A percentile compares a stretch with the other conserved stretches of the same genome.
These are phyloP conservation scores for Backusella mclennaniae DNA, from an alignment of 192 early-diverging fungal genomes.

Conservation along the genomic window DNA sequence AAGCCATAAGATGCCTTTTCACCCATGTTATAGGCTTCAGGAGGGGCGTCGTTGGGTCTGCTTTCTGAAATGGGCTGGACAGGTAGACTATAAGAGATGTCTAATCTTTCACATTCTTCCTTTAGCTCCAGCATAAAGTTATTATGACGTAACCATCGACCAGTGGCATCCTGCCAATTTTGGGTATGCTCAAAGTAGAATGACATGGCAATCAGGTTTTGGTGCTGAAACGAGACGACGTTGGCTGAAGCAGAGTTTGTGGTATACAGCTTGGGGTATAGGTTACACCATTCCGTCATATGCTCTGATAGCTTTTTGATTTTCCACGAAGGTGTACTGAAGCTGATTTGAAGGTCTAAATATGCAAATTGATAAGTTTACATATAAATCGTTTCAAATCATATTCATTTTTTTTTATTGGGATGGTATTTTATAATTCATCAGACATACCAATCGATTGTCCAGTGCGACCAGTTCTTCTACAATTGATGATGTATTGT, in stretches of 20 bases:
- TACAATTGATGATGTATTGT: constrained; percentile 71
- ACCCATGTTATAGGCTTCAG: constrained; percentile 16
- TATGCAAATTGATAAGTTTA: neutral
- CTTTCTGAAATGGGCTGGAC: constrained; percentile 13
- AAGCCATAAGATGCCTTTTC: neutral
- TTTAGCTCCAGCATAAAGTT: constrained; percentile 66
- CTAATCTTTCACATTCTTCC: constrained; percentile 58
- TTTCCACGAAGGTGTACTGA: constrained; percentile 68
- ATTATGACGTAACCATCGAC: constrained; percentile 58
- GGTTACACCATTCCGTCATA: constrained; percentile 60
- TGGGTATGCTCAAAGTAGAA: constrained; percentile 73
- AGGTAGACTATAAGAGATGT: constrained; percentile 51
- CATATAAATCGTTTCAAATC: neutral
- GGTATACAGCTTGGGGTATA: constrained; percentile 53
- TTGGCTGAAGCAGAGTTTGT: constrained; percentile 48
- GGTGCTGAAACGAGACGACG: constrained; percentile 58
- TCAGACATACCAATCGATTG: constrained; percentile 47
- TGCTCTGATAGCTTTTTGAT: constrained; percentile 61
- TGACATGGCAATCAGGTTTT: constrained; percentile 60
- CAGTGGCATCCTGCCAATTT: constrained; percentile 78
- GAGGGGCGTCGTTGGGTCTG: constrained; percentile 8
- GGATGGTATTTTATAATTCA: neutral
- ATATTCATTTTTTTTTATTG: neutral
- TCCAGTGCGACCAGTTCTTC: constrained; percentile 60
- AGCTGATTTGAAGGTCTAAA: constrained; percentile 61